Evolutionary conservation across 257 asterid genomes (phyloP), one percentile per base, ranked within the genome.

Genomic region (Lycium barbarum): DNA sequence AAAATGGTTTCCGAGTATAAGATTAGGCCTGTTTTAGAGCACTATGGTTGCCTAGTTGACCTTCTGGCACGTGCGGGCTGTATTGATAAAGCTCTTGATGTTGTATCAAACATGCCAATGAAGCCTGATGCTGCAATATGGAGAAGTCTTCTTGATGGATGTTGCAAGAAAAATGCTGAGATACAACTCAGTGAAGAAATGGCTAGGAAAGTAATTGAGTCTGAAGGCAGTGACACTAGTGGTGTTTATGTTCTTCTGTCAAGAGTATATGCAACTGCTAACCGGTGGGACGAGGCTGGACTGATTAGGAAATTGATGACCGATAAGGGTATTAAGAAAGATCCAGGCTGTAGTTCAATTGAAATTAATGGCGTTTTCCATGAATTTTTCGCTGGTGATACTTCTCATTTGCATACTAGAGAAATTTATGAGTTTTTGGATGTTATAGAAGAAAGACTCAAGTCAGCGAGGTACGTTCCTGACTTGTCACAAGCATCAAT

Each of bases 221-320:
- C 71, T 0, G 84, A 88, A 18, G 54, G 33, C 13, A 87, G n/a
- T n/a, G n/a, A n/a, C n/a, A n/a, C n/a, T n/a, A n/a, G 96, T 66
- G 97, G 93, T 18, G 92, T 76, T 38, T 94, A 94, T 53, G 93
- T 93, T 81, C 91, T 93, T 72, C 85, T 94, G 35, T 94, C 98
- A 0, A 88, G 88, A 88, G 88, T 94, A 57, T 93, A 92, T 78
- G 98, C 97, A 2, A 88, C 91, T 43, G 95, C 97, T 17, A 88
- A 91, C 74, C 84, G 83, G n/a, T 93, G 97, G 98, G 86, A 94
- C n/a, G 97, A 94, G 90, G 98, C 91, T 22, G 97, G 97, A 3
- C 61, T 87, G 87, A 84, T 93, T 47, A 87, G 98, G 89, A 93
- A 90, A 85, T 7, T 91, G 83, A 93, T 93, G 98, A 78, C 82